A percentile compares a stretch with the other conserved stretches of the same genome.
These are phyloP conservation scores for Mycena venus DNA, from an alignment of 768 basidiomycete genomes.

Conservation along the genomic window DNA sequence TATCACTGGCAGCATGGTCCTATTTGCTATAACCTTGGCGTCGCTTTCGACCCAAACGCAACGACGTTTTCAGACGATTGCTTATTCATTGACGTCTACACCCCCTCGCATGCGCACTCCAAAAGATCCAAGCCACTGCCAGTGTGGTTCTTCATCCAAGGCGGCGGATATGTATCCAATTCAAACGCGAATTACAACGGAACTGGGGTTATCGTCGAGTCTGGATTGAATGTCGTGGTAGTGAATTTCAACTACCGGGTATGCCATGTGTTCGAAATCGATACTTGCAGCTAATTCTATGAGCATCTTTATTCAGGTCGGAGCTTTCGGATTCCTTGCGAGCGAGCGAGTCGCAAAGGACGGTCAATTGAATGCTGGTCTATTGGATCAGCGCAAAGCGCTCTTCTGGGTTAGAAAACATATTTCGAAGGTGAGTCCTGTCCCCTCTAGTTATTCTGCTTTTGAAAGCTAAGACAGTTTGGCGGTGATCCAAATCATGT, in stretches of 20 bases:
- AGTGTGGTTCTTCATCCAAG: conserved; percentile 25
- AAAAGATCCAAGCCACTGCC: conserved; percentile 13
- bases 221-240: conserved; percentile 8
- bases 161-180: conserved; percentile 10
- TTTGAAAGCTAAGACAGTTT: not conserved
- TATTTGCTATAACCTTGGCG: conserved; percentile 14
- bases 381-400: conserved; percentile 20
- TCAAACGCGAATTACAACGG: conserved; percentile 22
- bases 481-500: conserved; percentile 18
- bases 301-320: too few species aligned
- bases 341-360: conserved; percentile 13
- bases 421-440: conserved; percentile 18
- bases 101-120: conserved; percentile 9
- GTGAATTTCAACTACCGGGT: conserved; percentile 24
- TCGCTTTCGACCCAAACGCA: conserved; percentile 11
- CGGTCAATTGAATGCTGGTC: conserved; percentile 14
- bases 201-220: conserved; percentile 18
- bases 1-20: conserved; percentile 9
- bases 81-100: conserved; percentile 20
- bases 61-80: conserved; percentile 15
- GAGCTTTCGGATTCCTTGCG: conserved; percentile 19
- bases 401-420: conserved; percentile 15
- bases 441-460: not conserved
- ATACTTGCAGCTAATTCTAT: too few species aligned
- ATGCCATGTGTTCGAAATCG: not conserved